These are phyloP conservation scores for Heliamphora pulchella DNA, from an alignment of 179 eudicot species.

Conservation along the genomic window DNA sequence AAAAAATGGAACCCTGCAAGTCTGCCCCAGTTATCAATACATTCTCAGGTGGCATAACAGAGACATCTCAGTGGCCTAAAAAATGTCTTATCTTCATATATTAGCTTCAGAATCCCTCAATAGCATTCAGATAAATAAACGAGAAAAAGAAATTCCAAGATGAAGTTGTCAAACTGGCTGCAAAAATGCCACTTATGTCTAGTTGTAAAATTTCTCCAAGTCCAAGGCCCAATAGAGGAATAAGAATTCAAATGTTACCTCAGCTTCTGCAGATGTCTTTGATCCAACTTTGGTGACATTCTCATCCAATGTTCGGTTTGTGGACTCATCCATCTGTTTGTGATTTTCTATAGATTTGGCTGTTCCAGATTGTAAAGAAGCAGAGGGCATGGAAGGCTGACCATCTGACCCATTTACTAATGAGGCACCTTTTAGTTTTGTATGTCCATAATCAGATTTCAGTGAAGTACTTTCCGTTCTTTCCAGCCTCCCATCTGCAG, in stretches of 20 bases:
- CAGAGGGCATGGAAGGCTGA: constrained; percentile 25
- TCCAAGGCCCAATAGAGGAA: background rate
- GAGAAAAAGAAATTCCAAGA: background rate
- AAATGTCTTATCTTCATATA: background rate
- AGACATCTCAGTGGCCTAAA: background rate
- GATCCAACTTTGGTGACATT: constrained; percentile 36
- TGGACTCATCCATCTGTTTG: constrained; percentile 49
- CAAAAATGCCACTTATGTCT: constrained; percentile 1
- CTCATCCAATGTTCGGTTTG: constrained; percentile 45
- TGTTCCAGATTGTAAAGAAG: constrained; percentile 28
- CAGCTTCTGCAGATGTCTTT: constrained; percentile 48
- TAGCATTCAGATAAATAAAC: background rate
- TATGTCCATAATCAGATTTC: constrained; percentile 34
- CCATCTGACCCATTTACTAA: constrained; percentile 44
- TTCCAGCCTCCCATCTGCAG: constrained; percentile 51
- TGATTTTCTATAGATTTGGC: constrained; percentile 46
- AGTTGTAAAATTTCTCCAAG: background rate
- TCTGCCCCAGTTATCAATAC: background rate
- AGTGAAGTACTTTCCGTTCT: constrained; percentile 39
- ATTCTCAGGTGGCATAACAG: too few relatives aligned
- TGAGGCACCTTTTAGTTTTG: constrained; percentile 41
- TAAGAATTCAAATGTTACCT: constrained; percentile 40
- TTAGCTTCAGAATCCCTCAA: too few relatives aligned
- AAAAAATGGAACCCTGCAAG: background rate
- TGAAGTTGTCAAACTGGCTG: background rate